Evolutionary conservation across 1,284 basidiomycete genomes (phyloP), one percentile per base, ranked within the genome.

Genomic region (Cystobasidium sp.): DNA sequence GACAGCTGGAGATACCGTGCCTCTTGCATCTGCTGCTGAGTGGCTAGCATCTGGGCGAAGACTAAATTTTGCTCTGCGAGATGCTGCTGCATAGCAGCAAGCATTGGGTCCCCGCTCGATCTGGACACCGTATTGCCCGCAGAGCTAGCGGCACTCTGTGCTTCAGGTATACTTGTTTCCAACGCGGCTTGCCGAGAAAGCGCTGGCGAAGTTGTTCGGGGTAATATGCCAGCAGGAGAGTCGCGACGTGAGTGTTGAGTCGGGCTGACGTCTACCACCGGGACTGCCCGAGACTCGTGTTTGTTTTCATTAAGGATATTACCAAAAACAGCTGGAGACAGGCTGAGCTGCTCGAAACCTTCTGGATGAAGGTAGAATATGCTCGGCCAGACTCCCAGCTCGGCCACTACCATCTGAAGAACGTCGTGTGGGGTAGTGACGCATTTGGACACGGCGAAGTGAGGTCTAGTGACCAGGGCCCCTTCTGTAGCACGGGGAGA

Each of bases 351-450:
- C 37, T 71, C 69, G 20, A 71, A 71, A 18, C 69, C 69, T 43
- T 71, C 69, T 14, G 69, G 43, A 31, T 71, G 69, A 7, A 71
- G 51, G 22, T 63, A 71, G 58, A 71, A 71, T 2, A 71, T 9
- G 44, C 69, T 51, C 6, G 46, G 51, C 14, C 43, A 9, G 37
- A 31, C 55, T 49, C 24, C 43, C 24, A 69, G 18, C 47, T 55
- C 56, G 37, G 46, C 43, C 6, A 12, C 31, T 16, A 49, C 31
- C 44, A 49, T 61, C 31, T 59, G 56, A 8, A 69, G 52, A 7
- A 69, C 68, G 1, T 49, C 41, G 12, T 69, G 41, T 37, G 64
- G 22, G 10, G 64, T 43, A 18, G 61, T 44, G 31, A 63, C 47
- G 7, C 14, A 24, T 14, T 31, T 18, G 1, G 31, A 20, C 5